Percentiles rank a stretch among this genome's conserved stretches.
Evolutionary conservation across 768 basidiomycete species (phyloP).

Genomic region (Tulasnella sp.): DNA sequence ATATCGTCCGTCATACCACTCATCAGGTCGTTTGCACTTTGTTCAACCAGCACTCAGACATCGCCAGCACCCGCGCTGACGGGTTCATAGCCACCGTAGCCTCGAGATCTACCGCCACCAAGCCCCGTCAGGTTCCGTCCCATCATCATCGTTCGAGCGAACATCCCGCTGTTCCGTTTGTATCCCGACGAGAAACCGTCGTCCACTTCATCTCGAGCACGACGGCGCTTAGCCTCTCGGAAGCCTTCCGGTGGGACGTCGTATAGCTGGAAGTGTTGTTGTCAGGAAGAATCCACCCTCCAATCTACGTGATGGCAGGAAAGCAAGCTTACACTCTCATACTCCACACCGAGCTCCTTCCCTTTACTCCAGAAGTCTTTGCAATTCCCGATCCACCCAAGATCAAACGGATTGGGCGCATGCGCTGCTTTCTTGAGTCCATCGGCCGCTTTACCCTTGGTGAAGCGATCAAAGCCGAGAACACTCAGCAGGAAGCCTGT

Average conservation of each 20-base stretch:
- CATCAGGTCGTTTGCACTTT: not conserved
- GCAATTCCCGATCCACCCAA: constrained; percentile 68
- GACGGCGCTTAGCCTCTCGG: constrained; percentile 52
- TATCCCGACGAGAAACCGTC: constrained; percentile 6
- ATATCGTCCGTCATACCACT: not conserved
- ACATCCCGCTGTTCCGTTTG: not conserved
- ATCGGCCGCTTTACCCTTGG: constrained; percentile 76
- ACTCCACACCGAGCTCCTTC: constrained; percentile 77
- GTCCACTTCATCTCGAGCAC: constrained; percentile 47
- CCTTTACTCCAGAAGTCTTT: constrained; percentile 92
- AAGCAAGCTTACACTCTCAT: constrained; percentile 37
- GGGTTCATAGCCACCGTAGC: constrained; percentile 8
- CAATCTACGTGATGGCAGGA: not conserved
- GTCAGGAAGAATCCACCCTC: not conserved
- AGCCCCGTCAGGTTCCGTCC: constrained; percentile 7
- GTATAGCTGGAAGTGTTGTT: constrained; percentile 40
- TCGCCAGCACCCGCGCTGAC: constrained; percentile 5
- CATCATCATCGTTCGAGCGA: constrained; percentile 6
- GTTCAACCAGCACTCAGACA: not conserved
- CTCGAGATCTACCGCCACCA: not conserved
- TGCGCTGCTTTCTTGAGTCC: constrained; percentile 68
- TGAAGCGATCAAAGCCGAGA: constrained; percentile 89
- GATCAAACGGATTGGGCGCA: constrained; percentile 84
- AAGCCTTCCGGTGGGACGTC: constrained; percentile 85
- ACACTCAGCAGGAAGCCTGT: constrained; percentile 75